Base-by-base conservation (phyloP, 2,329 filamentous ascomycete genomes). In the Xylariaceae sp. region DNA sequence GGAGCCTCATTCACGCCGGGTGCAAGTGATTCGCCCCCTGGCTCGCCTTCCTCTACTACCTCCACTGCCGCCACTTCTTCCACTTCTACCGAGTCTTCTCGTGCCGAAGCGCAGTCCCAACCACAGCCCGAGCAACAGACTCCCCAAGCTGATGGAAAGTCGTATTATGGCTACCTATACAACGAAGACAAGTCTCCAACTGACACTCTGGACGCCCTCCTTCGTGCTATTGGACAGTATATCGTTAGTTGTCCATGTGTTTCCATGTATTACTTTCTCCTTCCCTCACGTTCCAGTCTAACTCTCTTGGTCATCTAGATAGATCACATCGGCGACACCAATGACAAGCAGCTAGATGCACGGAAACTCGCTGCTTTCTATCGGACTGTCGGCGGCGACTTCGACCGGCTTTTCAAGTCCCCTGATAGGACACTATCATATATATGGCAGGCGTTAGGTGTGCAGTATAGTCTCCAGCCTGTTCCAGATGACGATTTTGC, bases 381-480 rank as follows among this genome's bases (percentile, higher is more conserved):
- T 72, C 84, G 83, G 66, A 75, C 79, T 31, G 86, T 89, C 12
- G 88, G 87, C 54, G 86, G 86, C 45, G 81, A 91, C 66, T 90
- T 88, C 70, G 88, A 92, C 68, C 73, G 79, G 29, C 81, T 97
- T 51, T 97, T 97, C 42, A 79, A 86, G 2, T 89, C 87, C 35
- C 85, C 87, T 26, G 74, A 85, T 57, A 75, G 83, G 39, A 86
- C 87, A 43, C 85, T 99, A 59, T 94, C 91, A 31, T 95, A 90
- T 73, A 94, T 96, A 61, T 97, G 95, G 78, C 88, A 90, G 66
- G 88, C 88, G 6, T 83, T 95, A 50, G 94, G 92, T 63, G 96
- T 92, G 69, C 88, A 91, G 64, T 92, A 97, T 72, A 85, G 84
- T 48, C 78, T 97, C 31, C 55, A 58, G 19, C 88, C 95, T 62